Conservation (phyloP, 805 yeast genomes). For the Wickerhamomyces chambardii region DNA sequence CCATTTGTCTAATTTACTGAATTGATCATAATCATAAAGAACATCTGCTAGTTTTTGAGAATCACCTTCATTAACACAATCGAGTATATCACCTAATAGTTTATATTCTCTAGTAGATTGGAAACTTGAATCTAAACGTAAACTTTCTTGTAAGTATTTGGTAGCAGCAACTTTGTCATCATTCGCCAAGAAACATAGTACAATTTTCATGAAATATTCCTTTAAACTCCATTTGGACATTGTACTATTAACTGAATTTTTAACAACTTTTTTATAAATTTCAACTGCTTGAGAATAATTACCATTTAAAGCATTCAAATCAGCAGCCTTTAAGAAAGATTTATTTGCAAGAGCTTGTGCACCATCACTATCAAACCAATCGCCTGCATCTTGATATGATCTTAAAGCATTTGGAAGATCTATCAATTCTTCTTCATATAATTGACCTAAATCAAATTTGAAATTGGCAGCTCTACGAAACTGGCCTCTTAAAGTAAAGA, state of each 20-base stretch:
- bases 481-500: constrained; percentile 87
- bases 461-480: constrained; percentile 95
- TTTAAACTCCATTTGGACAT: constrained; percentile 87
- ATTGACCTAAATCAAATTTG: constrained; percentile 81
- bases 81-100: constrained; percentile 56
- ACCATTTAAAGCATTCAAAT: constrained; percentile 70
- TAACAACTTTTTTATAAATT: constrained; percentile 70
- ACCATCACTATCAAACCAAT: constrained; percentile 90
- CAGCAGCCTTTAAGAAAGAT: constrained; percentile 85
- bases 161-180: constrained; percentile 84
- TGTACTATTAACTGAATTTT: constrained; percentile 63
- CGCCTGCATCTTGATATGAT: constrained; percentile 89
- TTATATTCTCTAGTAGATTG: constrained; percentile 68
- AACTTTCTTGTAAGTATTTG: constrained; percentile 54
- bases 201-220: constrained; percentile 81
- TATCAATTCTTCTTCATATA: constrained; percentile 69
- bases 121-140: constrained; percentile 69
- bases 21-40: constrained; percentile 80
- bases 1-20: constrained; percentile 83
- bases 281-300: constrained; percentile 69
- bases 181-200: constrained; percentile 74
- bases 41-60: constrained; percentile 64
- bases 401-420: constrained; percentile 63
- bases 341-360: constrained; percentile 88
- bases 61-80: constrained; percentile 75